These are phyloP conservation scores for Aspergillaceae sp. DNA, from an alignment of 2,329 filamentous ascomycete genomes.

Conservation along the genomic window DNA sequence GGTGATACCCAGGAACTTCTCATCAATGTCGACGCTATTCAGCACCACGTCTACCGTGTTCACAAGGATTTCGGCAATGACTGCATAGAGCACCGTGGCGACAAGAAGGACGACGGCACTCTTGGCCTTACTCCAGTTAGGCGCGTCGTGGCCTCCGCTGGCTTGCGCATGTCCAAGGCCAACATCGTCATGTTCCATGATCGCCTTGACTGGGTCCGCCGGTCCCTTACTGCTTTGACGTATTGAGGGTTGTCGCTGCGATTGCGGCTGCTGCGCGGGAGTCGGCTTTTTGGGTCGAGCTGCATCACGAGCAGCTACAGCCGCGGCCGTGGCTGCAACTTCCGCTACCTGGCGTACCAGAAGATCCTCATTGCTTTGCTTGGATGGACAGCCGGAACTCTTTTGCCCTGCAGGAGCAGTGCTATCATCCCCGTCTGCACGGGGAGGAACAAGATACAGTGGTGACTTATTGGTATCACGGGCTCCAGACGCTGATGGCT, in stretches of 20 bases:
- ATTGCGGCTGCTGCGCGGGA: slow-evolving; percentile 19
- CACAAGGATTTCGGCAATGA: slow-evolving; percentile 94
- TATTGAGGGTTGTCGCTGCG: slow-evolving; percentile 12
- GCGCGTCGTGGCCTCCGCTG: slow-evolving; percentile 83
- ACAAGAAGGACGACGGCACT: slow-evolving; percentile 80
- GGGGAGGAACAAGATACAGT: slow-evolving; percentile 71
- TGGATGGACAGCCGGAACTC: slow-evolving; percentile 58
- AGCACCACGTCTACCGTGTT: slow-evolving; percentile 96
- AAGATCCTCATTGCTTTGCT: slow-evolving; percentile 66
- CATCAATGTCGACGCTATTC: slow-evolving; percentile 80
- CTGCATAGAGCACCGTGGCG: slow-evolving; percentile 85
- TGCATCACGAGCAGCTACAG: slow-evolving; percentile 74
- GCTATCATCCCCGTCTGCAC: slow-evolving; percentile 41
- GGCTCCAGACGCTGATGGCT: slow-evolving; percentile 18
- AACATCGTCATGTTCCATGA: slow-evolving; percentile 42
- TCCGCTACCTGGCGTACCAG: slow-evolving; percentile 82
- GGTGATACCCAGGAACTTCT: slow-evolving; percentile 95
- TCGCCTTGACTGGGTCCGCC: slow-evolving; percentile 27
- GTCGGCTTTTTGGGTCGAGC: slow-evolving; percentile 45
- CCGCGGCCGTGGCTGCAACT: slow-evolving; percentile 83
- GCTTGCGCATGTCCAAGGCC: slow-evolving; percentile 37
- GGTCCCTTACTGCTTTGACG: slow-evolving; percentile 27
- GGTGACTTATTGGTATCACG: slow-evolving; percentile 28
- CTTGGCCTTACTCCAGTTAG: slow-evolving; percentile 92
- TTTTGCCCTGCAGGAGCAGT: slow-evolving; percentile 13